Conservation (phyloP, 768 basidiomycete genomes). For the Galerina marginata region DNA sequence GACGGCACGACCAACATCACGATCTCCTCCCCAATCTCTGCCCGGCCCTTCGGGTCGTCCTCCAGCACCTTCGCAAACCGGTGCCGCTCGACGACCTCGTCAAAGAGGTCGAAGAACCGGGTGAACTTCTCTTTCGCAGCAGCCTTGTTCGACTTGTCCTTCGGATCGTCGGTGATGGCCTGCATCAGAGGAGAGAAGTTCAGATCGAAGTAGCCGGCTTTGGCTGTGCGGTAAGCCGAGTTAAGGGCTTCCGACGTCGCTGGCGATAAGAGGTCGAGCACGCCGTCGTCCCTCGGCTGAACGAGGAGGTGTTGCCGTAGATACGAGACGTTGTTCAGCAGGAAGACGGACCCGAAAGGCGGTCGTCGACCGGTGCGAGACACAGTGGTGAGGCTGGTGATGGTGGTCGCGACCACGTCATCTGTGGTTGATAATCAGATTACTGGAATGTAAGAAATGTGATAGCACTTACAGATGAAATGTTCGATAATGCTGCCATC, state of each 20-base stretch:
- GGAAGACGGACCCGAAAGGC: conserved; percentile 74
- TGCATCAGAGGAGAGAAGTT: conserved; percentile 84
- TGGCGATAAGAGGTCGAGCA: conserved; percentile 60
- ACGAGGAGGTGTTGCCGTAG: conserved; percentile 64
- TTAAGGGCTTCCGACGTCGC: conserved; percentile 66
- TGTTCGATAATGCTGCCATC: conserved; percentile 73
- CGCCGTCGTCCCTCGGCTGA: conserved; percentile 50
- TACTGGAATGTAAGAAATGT: not conserved
- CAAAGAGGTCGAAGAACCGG: conserved; percentile 79
- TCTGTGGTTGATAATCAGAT: conserved; percentile 42
- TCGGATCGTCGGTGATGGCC: conserved; percentile 65
- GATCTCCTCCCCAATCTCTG: conserved; percentile 71
- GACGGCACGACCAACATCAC: conserved; percentile 78
- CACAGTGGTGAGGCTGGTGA: conserved; percentile 66
- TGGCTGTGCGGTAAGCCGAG: conserved; percentile 78
- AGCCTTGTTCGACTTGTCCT: conserved; percentile 58
- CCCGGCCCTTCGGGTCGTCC: conserved; percentile 67
- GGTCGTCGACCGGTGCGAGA: conserved; percentile 64
- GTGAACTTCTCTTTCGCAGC: conserved; percentile 85
- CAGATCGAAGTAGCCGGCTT: conserved; percentile 83
- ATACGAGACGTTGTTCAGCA: conserved; percentile 81
- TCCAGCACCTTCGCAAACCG: conserved; percentile 69
- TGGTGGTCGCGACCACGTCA: conserved; percentile 73
- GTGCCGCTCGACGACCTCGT: conserved; percentile 82
- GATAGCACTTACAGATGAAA: conserved; percentile 64